A percentile compares a stretch with the other conserved stretches of the same genome.
Conservation (phyloP, 768 basidiomycete species). For the Hygrophorus pudorinus region DNA sequence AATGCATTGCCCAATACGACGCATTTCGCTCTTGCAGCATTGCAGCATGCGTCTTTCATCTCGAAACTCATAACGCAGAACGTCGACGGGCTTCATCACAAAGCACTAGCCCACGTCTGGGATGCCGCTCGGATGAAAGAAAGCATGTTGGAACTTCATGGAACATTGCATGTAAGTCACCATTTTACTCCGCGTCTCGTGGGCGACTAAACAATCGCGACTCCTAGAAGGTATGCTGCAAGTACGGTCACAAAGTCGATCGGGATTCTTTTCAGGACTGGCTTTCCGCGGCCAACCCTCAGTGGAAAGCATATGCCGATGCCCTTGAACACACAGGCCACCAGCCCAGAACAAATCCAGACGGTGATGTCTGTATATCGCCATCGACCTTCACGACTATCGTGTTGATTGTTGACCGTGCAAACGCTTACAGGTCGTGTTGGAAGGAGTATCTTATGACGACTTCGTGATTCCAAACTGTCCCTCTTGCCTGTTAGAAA, state of each 20-base stretch:
- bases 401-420: neutral
- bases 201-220: neutral
- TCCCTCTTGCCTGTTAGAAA: conserved; percentile 49
- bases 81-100: conserved; percentile 92
- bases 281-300: conserved; percentile 65
- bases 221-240: conserved; percentile 66
- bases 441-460: conserved; percentile 68
- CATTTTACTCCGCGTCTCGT: neutral
- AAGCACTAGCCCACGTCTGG: conserved; percentile 45
- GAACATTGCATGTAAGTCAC: conserved; percentile 61
- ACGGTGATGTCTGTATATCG: conserved; percentile 66
- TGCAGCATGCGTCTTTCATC: conserved; percentile 59
- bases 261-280: conserved; percentile 65
- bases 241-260: conserved; percentile 55
- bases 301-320: conserved; percentile 63
- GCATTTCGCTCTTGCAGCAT: conserved; percentile 77
- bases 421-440: conserved; percentile 49
- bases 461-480: conserved; percentile 79
- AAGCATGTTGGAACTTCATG: conserved; percentile 77
- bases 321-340: conserved; percentile 48
- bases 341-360: conserved; percentile 77
- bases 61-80: conserved; percentile 69
- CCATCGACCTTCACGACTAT: conserved; percentile 1
- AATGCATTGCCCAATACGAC: conserved; percentile 80
- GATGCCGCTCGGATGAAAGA: conserved; percentile 25